phyloP scores from a whole-genome alignment of 345 rosid species.

The Mallotus nudiflorus region DNA sequence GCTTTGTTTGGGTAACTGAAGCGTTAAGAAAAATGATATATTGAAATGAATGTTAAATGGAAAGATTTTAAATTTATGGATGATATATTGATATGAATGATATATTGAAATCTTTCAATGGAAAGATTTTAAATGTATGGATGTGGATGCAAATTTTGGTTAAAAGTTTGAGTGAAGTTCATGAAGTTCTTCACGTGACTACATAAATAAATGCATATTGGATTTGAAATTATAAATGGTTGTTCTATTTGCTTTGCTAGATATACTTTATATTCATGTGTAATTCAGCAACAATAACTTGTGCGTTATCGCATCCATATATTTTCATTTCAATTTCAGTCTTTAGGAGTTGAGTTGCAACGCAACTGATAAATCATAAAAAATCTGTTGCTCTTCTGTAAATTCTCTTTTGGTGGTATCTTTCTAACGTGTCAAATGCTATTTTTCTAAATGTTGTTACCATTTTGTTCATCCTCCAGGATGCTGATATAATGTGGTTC shows the following conservation, averaged over 20 bases:
- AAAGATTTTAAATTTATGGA: too few species aligned
- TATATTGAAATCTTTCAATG: not conserved
- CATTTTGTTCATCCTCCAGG: slow-evolving; percentile 45
- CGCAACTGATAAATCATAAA: not conserved
- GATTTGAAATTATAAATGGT: not conserved
- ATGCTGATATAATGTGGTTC: slow-evolving; percentile 96
- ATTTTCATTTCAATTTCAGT: not conserved
- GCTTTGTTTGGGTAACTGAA: too few species aligned
- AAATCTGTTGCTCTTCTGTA: too few species aligned
- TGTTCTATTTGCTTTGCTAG: not conserved
- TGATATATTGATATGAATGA: too few species aligned
- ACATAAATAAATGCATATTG: not conserved
- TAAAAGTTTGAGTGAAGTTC: not conserved
- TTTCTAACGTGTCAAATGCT: too few species aligned
- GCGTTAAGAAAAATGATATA: too few species aligned
- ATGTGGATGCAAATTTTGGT: not conserved
- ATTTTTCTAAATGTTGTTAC: not conserved
- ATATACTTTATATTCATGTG: not conserved
- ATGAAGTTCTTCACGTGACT: not conserved
- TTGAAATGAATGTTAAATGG: too few species aligned
- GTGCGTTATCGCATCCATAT: not conserved
- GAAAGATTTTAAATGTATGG: not conserved
- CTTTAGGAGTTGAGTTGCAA: not conserved
- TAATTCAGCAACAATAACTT: not conserved
- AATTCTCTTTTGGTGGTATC: not conserved